Percentiles rank a stretch among this genome's conserved stretches.
These are phyloP conservation scores for Calonectria fujianensis DNA, from an alignment of 2,329 filamentous ascomycete species.

Conservation along the genomic window DNA sequence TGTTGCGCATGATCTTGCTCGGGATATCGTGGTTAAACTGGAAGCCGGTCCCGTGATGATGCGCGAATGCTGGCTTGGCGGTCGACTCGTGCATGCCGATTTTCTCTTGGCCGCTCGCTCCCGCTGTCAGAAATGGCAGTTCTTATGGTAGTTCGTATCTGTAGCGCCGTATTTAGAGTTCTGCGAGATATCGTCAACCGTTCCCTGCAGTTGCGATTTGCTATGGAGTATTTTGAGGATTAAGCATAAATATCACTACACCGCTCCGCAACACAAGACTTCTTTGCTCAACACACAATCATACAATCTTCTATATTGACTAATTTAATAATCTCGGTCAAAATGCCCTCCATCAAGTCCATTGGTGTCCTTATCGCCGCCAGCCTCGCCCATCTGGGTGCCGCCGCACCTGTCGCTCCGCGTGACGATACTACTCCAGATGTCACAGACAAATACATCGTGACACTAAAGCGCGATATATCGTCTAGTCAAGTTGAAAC, in stretches of 20 bases:
- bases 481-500: not conserved
- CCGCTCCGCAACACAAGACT: no score
- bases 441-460: slow-evolving; percentile 25
- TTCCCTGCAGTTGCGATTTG: slow-evolving; percentile 5
- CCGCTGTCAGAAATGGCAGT: not conserved
- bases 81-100: not conserved
- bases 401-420: not conserved
- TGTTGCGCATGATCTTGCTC: slow-evolving; percentile 15
- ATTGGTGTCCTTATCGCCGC: not conserved
- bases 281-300: not conserved
- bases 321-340: not conserved
- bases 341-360: not conserved
- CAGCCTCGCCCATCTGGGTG: not conserved
- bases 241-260: not conserved
- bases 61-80: not conserved
- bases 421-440: not conserved
- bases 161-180: not conserved
- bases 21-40: not conserved
- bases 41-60: slow-evolving; percentile 17
- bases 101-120: not conserved
- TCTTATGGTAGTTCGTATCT: not conserved
- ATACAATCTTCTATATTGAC: not conserved
- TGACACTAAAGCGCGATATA: slow-evolving; percentile 14
- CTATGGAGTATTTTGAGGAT: not conserved
- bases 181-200: not conserved